A percentile compares a stretch with the other conserved stretches of the same genome.
Conservation (phyloP, 106 monocot species). For the Allium fistulosum region DNA sequence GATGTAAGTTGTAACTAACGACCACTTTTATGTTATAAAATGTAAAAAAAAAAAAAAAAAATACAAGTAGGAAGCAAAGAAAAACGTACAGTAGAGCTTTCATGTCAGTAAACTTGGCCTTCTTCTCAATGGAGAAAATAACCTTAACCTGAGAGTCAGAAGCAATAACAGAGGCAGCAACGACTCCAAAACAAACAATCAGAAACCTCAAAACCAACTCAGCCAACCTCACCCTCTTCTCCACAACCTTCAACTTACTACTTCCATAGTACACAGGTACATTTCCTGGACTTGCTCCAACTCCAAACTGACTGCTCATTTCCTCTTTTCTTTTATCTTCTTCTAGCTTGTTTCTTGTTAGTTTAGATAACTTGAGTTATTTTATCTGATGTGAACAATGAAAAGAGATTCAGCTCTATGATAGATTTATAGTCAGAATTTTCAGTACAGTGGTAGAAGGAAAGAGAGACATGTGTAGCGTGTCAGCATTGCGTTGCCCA, state of each 20-base stretch:
- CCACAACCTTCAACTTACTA: slow-evolving; percentile 32
- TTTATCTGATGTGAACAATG: background rate
- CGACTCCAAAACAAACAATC: slow-evolving; percentile 34
- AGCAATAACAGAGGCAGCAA: slow-evolving; percentile 51
- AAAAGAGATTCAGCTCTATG: background rate
- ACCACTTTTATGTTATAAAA: background rate
- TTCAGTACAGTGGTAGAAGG: background rate
- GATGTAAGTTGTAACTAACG: no score
- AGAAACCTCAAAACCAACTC: slow-evolving; percentile 59
- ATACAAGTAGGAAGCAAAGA: background rate
- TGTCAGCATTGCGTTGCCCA: background rate
- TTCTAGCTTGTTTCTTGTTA: no score
- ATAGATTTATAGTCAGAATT: background rate
- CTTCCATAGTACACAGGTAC: slow-evolving; percentile 44
- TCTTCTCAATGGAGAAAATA: slow-evolving; percentile 80
- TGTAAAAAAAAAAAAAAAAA: background rate
- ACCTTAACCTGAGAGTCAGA: slow-evolving; percentile 53
- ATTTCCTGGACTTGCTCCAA: slow-evolving; percentile 46
- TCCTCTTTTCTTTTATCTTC: no score
- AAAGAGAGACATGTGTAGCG: no score
- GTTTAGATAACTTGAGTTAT: slow-evolving; percentile 17
- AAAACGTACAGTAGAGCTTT: slow-evolving; percentile 64
- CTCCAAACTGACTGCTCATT: slow-evolving; percentile 5
- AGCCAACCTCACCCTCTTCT: slow-evolving; percentile 52
- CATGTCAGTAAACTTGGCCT: slow-evolving; percentile 84